Evolutionary conservation across 164 flowering plant species (phyloP), one percentile per base, ranked within the genome.

Genomic region (Houttuynia cordata): DNA sequence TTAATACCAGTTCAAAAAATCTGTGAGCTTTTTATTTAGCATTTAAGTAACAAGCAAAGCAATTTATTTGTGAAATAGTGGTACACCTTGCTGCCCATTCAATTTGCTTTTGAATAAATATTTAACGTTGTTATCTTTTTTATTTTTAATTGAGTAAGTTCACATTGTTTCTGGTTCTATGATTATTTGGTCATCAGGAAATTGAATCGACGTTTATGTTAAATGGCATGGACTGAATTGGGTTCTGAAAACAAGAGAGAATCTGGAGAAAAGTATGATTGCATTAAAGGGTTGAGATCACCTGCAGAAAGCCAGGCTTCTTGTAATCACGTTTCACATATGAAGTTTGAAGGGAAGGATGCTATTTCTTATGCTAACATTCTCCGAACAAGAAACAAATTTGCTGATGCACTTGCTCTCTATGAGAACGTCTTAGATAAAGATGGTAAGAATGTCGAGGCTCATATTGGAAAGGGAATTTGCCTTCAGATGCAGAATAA

Each of bases 401-500:
- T n/a, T 78, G 84, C 66, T 8, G 99, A 91, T 66, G 97, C 99
- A 39, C 89, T 88, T 65, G 76, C 79, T 20, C 64, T 88, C 2
- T 94, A 94, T 59, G 96, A 87, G 71, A 73, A 69, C 62, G 58
- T 85, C 8, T 40, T 94, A 55, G 93, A 82, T 71, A 82, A 81
- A 71, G 97, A 94, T 67, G 63, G 59, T 65, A 70, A 65, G 47
- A 82, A 80, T 74, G 89, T 85, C 57, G 99, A 94, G 64, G 97
- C 96, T 71, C 77, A 77, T 61, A 83, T 94, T 56, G 99, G 99
- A 20, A 94, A 88, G 73, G 99, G 99, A 39, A 88, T 94, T 39
- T 94, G 97, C 78, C 74, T 91, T 67, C 97, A 91, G 77, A 87
- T 88, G 96, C 95, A 91, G 73, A 85, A 79, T 70, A 70, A 75